Percentiles rank a stretch among this genome's conserved stretches.
phyloP scores from a whole-genome alignment of 768 basidiomycete genomes.

The Agrocybe praecox region DNA sequence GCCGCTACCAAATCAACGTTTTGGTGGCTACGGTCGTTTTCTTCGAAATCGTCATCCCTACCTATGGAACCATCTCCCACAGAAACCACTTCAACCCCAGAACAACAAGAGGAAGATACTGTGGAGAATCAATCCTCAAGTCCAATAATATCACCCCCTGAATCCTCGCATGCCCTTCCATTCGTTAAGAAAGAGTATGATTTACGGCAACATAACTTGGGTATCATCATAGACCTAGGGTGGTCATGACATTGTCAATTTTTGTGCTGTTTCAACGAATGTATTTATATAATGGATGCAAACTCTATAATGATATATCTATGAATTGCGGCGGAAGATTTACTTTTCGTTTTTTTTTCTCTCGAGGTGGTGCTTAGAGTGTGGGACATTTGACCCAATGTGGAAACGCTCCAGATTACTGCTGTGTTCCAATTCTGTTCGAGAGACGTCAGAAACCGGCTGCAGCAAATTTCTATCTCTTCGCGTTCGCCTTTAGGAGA shows the following conservation, averaged over 20 bases:
- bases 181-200: constrained; percentile 62
- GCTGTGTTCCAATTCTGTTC: constrained; percentile 12
- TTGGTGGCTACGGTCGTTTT: constrained; percentile 5
- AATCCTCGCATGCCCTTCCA: constrained; percentile 20
- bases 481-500: constrained; percentile 8
- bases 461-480: constrained; percentile 23
- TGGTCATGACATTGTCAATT: constrained; percentile 41
- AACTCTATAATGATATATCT: no score
- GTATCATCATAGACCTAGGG: constrained; percentile 72
- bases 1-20: neutral
- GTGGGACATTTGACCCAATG: constrained; percentile 20
- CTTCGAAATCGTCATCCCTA: neutral
- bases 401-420: constrained; percentile 13
- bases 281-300: neutral
- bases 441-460: constrained; percentile 26
- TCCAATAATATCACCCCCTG: constrained; percentile 6
- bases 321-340: no score
- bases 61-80: neutral
- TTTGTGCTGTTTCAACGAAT: neutral
- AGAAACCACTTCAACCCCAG: neutral
- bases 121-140: neutral
- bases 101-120: neutral
- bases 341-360: no score
- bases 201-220: constrained; percentile 71
- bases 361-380: neutral